Conservation (phyloP, 23 red algal species). For the Gracilaria caudata region DNA sequence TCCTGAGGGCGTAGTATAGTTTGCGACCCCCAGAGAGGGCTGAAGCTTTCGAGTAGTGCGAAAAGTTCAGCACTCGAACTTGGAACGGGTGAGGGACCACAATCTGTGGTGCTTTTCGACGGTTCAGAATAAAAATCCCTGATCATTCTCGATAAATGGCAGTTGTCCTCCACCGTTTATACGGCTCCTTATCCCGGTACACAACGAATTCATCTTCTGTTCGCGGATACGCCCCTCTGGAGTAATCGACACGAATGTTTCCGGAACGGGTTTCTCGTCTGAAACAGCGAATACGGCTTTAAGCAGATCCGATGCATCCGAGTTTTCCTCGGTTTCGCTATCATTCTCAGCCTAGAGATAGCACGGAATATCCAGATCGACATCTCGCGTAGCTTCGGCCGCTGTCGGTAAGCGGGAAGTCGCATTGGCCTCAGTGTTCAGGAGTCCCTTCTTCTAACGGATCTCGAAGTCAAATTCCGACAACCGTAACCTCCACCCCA, state of each 20-base stretch:
- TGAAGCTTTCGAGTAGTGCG: neutral
- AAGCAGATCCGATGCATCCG: too few relatives aligned
- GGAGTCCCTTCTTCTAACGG: neutral
- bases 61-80: neutral
- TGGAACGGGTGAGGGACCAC: constrained; percentile 2
- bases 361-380: neutral
- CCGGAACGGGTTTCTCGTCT: too few relatives aligned
- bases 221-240: too few relatives aligned
- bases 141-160: neutral
- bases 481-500: neutral
- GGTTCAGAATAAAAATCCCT: neutral
- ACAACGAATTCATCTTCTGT: too few relatives aligned
- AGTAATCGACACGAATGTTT: too few relatives aligned
- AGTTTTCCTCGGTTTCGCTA: too few relatives aligned
- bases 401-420: neutral
- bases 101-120: neutral
- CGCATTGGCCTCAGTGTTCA: neutral
- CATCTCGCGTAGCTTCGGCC: neutral
- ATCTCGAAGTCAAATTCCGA: neutral
- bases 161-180: neutral
- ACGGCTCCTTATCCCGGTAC: too few relatives aligned
- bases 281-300: too few relatives aligned
- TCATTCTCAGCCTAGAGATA: too few relatives aligned
- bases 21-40: constrained; percentile 1
- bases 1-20: neutral